Conservation (phyloP, 75 land plant species). For the Pinus albicaulis region DNA sequence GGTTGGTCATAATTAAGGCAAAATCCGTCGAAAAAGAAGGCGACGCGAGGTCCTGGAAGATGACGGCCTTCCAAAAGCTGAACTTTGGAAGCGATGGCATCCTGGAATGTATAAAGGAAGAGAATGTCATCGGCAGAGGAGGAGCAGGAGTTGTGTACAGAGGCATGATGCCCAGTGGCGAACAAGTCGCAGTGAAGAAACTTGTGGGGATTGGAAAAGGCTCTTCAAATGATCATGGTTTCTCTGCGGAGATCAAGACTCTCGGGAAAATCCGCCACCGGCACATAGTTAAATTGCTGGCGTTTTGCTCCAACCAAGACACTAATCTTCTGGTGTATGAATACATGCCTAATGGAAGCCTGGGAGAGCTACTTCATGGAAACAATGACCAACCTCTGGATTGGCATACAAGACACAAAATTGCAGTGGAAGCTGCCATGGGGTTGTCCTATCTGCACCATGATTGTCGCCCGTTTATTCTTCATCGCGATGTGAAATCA, state of each 20-base stretch:
- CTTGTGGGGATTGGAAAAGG: constrained; percentile 30
- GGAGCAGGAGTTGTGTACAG: constrained; percentile 79
- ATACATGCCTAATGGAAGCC: constrained; percentile 73
- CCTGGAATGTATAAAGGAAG: constrained; percentile 35
- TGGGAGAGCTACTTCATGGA: constrained; percentile 67
- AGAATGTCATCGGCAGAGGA: constrained; percentile 67
- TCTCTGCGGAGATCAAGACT: constrained; percentile 61
- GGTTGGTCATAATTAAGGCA: constrained; percentile 15
- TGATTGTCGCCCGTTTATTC: constrained; percentile 66
- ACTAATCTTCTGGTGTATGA: constrained; percentile 69
- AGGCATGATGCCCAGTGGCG: constrained; percentile 60
- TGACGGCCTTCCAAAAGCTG: constrained; percentile 63
- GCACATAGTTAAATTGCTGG: constrained; percentile 64
- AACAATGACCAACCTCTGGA: constrained; percentile 44
- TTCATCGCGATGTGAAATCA: constrained; percentile 72
- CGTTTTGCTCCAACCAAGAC: constrained; percentile 65
- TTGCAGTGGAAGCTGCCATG: constrained; percentile 59
- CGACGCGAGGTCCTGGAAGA: constrained; percentile 39
- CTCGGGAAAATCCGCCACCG: constrained; percentile 72
- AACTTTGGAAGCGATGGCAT: constrained; percentile 47
- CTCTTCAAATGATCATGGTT: constrained; percentile 53
- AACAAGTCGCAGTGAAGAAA: constrained; percentile 78
- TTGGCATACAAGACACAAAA: constrained; percentile 61
- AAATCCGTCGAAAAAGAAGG: constrained; percentile 13
- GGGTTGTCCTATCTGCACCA: constrained; percentile 79